Conservation (phyloP, 1,284 basidiomycete species). For the Puccinia coronata region DNA sequence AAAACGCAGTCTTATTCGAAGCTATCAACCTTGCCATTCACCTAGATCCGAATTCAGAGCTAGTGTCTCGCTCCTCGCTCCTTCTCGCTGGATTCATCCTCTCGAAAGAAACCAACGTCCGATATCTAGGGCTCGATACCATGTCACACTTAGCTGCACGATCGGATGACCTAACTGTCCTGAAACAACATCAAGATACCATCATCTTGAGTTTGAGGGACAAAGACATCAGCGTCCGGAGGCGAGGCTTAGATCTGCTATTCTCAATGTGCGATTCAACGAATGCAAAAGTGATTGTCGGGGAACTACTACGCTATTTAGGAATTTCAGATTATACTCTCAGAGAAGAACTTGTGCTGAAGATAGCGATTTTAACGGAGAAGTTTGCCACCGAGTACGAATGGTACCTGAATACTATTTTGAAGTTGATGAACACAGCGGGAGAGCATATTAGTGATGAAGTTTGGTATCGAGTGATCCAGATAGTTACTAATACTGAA, state of each 20-base stretch:
- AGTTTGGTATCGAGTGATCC: constrained; percentile 98
- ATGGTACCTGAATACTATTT: constrained; percentile 89
- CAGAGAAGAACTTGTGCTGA: constrained; percentile 96
- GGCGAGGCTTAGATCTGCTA: constrained; percentile 88
- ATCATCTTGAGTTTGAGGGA: constrained; percentile 93
- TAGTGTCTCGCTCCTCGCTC: constrained; percentile 86
- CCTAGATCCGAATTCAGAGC: constrained; percentile 82
- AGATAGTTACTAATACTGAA: constrained; percentile 97
- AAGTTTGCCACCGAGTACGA: constrained; percentile 79
- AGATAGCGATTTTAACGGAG: constrained; percentile 96
- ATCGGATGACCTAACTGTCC: constrained; percentile 75
- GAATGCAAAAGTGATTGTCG: constrained; percentile 92
- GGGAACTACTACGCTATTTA: constrained; percentile 87
- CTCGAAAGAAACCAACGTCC: constrained; percentile 96
- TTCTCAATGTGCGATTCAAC: constrained; percentile 99
- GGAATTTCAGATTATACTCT: constrained; percentile 92
- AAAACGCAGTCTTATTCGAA: constrained; percentile 97
- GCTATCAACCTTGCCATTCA: constrained; percentile 97
- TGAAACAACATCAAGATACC: constrained; percentile 93
- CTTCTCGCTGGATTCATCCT: constrained; percentile 93
- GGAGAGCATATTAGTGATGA: constrained; percentile 98
- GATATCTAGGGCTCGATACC: constrained; percentile 95
- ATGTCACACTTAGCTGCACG: constrained; percentile 97
- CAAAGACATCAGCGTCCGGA: constrained; percentile 93
- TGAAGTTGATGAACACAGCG: constrained; percentile 90